A percentile compares a stretch with the other conserved stretches of the same genome.
Conservation (phyloP, 768 basidiomycete genomes). For the Trametes cinnabarina region DNA sequence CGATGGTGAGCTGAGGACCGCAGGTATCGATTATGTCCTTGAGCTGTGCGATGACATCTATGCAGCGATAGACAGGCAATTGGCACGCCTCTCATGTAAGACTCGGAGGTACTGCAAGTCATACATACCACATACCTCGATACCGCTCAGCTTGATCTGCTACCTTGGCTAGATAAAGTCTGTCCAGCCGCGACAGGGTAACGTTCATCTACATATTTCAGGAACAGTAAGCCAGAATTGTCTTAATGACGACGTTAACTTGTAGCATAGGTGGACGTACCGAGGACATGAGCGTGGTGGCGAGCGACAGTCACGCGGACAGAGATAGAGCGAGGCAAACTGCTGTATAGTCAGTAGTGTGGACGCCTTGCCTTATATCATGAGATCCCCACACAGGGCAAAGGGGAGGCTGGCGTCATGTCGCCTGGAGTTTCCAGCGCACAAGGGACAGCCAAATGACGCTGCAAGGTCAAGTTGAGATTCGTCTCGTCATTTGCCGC, state of each 20-base stretch:
- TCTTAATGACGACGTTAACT: not conserved
- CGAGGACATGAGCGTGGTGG: not conserved
- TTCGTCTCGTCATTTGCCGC: too few species aligned
- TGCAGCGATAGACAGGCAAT: not conserved
- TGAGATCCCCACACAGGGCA: conserved; percentile 13
- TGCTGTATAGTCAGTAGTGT: not conserved
- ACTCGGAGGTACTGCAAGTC: not conserved
- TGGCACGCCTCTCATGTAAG: not conserved
- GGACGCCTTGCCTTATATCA: not conserved
- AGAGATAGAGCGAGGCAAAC: not conserved
- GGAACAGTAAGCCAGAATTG: not conserved
- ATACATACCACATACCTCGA: conserved; percentile 54
- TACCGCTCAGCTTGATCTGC: conserved; percentile 89
- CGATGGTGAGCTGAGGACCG: conserved; percentile 68
- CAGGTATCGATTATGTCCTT: conserved; percentile 69
- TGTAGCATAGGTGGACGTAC: not conserved
- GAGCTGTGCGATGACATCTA: conserved; percentile 77
- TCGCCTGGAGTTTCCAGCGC: not conserved
- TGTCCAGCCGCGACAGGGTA: conserved; percentile 34
- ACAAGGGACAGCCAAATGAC: conserved; percentile 9
- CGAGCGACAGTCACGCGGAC: not conserved
- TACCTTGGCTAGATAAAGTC: conserved; percentile 69
- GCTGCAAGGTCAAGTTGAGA: conserved; percentile 2
- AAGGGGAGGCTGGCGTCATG: conserved; percentile 12
- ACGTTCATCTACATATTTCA: conserved; percentile 11